These are phyloP conservation scores for Pseudotsuga menziesii DNA, from an alignment of 75 land plant species.

Conservation along the genomic window DNA sequence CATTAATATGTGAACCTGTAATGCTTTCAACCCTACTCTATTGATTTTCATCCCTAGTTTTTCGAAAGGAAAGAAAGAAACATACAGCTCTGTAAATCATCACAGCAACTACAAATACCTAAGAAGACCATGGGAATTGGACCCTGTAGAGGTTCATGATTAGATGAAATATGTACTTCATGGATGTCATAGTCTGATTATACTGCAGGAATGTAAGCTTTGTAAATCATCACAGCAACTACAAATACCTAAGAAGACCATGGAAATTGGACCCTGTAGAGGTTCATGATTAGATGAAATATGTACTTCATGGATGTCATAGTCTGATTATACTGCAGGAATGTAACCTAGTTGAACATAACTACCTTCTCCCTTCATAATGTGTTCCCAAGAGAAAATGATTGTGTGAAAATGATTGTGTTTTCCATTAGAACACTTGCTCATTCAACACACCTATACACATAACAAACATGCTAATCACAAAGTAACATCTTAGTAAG, in stretches of 20 bases:
- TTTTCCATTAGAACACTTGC: background rate
- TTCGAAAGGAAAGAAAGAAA: conserved; percentile 1
- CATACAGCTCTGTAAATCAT: conserved; percentile 86
- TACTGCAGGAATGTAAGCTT: conserved; percentile 45
- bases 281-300: background rate
- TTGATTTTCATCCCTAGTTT: background rate
- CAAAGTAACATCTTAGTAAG: no score
- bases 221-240: conserved; percentile 86
- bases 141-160: conserved; percentile 7
- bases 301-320: conserved; percentile 14
- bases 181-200: conserved; percentile 40
- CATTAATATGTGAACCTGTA: background rate
- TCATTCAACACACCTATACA: no score
- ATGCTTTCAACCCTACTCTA: background rate
- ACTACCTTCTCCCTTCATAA: conserved; percentile 22
- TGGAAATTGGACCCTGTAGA: conserved; percentile 17
- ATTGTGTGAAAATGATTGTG: background rate
- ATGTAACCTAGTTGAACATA: conserved; percentile 58
- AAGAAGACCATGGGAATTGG: conserved; percentile 58
- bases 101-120: conserved; percentile 90
- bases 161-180: background rate
- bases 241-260: conserved; percentile 88
- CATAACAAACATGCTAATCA: no score
- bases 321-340: conserved; percentile 42
- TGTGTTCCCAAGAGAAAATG: background rate